A percentile compares a stretch with the other conserved stretches of the same genome.
phyloP scores from a whole-genome alignment of 2,329 filamentous ascomycete species.

The Trichocomaceae sp. region DNA sequence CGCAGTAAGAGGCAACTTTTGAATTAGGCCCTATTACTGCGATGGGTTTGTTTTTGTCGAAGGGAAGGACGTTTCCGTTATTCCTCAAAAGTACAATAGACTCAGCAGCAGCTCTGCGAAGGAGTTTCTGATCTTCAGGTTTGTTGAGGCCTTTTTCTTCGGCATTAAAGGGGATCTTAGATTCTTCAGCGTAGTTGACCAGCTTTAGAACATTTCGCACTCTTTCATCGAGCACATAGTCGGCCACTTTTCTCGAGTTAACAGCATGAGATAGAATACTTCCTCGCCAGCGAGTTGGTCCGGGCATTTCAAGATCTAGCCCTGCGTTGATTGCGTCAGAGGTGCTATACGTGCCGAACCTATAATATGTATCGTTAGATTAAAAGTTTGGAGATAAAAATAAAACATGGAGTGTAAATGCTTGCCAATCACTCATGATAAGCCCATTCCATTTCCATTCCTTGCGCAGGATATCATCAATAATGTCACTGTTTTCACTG shows the following conservation, averaged over 20 bases:
- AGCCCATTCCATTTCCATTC: constrained; percentile 44
- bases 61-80: constrained; percentile 55
- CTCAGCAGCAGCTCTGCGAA: constrained; percentile 61
- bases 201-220: constrained; percentile 53
- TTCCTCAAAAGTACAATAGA: constrained; percentile 71
- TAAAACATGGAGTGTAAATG: background rate
- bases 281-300: constrained; percentile 40
- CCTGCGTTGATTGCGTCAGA: constrained; percentile 41
- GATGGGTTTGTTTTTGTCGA: constrained; percentile 41
- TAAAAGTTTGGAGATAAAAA: background rate
- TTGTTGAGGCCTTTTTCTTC: constrained; percentile 52
- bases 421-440: constrained; percentile 42
- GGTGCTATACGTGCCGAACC: constrained; percentile 43
- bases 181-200: constrained; percentile 51
- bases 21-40: constrained; percentile 52
- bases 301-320: constrained; percentile 44
- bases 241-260: constrained; percentile 51
- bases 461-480: constrained; percentile 39
- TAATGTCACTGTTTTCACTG: constrained; percentile 37
- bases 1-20: constrained; percentile 45
- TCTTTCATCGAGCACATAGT: constrained; percentile 52
- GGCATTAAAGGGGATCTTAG: constrained; percentile 50
- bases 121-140: constrained; percentile 55
- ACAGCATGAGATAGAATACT: constrained; percentile 38
- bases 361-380: constrained; percentile 14